These are phyloP conservation scores for Ceratocystis colombiana DNA, from an alignment of 2,329 filamentous ascomycete species.

Conservation along the genomic window DNA sequence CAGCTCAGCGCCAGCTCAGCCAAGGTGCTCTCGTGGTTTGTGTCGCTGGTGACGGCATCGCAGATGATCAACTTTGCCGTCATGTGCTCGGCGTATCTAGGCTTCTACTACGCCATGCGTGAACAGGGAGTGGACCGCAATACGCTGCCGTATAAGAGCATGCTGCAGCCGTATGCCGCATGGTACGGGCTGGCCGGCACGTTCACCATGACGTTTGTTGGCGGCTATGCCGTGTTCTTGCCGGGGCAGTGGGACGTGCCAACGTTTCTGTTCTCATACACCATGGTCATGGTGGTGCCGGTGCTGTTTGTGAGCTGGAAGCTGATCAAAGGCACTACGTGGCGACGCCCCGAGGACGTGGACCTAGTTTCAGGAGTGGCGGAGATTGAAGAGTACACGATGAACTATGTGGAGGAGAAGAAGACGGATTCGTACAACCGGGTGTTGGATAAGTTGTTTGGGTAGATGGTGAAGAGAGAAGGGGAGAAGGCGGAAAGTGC, in stretches of 20 bases:
- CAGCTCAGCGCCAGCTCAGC: slow-evolving; percentile 57
- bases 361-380: slow-evolving; percentile 54
- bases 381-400: slow-evolving; percentile 58
- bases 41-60: slow-evolving; percentile 59
- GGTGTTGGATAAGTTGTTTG: slow-evolving; percentile 44
- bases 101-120: slow-evolving; percentile 58
- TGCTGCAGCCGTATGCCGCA: slow-evolving; percentile 60
- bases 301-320: slow-evolving; percentile 64
- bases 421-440: slow-evolving; percentile 41
- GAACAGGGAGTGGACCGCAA: slow-evolving; percentile 59
- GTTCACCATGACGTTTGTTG: slow-evolving; percentile 61
- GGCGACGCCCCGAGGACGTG: slow-evolving; percentile 41
- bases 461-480: slow-evolving; percentile 37
- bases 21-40: slow-evolving; percentile 62
- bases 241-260: slow-evolving; percentile 54
- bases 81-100: slow-evolving; percentile 60
- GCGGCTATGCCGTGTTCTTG: slow-evolving; percentile 67
- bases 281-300: slow-evolving; percentile 63
- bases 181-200: slow-evolving; percentile 55
- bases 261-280: slow-evolving; percentile 67
- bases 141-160: slow-evolving; percentile 58
- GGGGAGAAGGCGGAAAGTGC: not conserved
- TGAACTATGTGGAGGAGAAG: slow-evolving; percentile 41
- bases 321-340: slow-evolving; percentile 52
- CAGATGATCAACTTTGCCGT: slow-evolving; percentile 64